A percentile compares a stretch with the other conserved stretches of the same genome.
These are phyloP conservation scores for Nidularia sp. DNA, from an alignment of 768 basidiomycete species.

Conservation along the genomic window DNA sequence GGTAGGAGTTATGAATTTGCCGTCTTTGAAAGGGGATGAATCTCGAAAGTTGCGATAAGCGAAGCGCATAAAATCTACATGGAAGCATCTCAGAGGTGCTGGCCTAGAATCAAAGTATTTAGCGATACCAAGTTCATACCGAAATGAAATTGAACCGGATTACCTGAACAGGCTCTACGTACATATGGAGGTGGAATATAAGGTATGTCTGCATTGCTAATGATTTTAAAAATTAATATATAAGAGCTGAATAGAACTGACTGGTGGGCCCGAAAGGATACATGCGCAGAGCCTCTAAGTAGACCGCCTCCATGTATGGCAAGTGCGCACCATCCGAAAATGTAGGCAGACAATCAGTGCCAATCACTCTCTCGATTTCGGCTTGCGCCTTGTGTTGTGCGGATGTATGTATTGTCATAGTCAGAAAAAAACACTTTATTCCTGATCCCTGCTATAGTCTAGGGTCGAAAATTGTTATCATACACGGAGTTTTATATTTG, in stretches of 20 bases:
- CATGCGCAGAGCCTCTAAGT: neutral
- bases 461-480: neutral
- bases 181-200: too few relatives aligned
- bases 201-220: slow-evolving; percentile 7
- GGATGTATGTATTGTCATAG: slow-evolving; percentile 15
- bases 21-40: too few relatives aligned
- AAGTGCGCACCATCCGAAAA: slow-evolving; percentile 8
- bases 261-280: neutral
- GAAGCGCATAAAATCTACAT: too few relatives aligned
- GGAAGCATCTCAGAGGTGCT: too few relatives aligned
- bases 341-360: slow-evolving; percentile 12
- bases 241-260: neutral
- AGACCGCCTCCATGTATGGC: neutral
- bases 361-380: slow-evolving; percentile 21
- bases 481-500: neutral
- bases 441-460: slow-evolving; percentile 6
- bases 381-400: slow-evolving; percentile 19
- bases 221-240: slow-evolving; percentile 1
- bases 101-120: too few relatives aligned
- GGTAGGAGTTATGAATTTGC: too few relatives aligned
- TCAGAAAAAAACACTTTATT: slow-evolving; percentile 15
- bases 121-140: too few relatives aligned
- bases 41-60: too few relatives aligned
- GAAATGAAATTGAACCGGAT: too few relatives aligned
- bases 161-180: too few relatives aligned